phyloP scores from a whole-genome alignment of 192 early-diverging fungal genomes.

The Linnemannia exigua region DNA sequence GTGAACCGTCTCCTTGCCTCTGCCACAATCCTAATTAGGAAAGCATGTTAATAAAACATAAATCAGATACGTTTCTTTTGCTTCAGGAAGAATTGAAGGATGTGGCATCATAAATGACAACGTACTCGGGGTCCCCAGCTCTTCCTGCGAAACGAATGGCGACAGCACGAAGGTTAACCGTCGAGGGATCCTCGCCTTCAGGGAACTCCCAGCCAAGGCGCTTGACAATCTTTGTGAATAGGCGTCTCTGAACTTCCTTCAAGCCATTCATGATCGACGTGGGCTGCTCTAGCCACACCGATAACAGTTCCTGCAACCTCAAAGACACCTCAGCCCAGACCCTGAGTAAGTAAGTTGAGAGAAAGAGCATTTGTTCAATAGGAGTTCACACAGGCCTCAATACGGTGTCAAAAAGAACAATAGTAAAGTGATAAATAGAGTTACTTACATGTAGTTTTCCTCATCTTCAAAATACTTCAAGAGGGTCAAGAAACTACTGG shows the following conservation, averaged over 20 bases:
- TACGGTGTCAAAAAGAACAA: not conserved
- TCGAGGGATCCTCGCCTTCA: slow-evolving; percentile 69
- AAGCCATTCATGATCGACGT: slow-evolving; percentile 70
- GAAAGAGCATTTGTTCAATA: slow-evolving; percentile 23
- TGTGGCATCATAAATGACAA: slow-evolving; percentile 43
- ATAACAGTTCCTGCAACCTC: slow-evolving; percentile 68
- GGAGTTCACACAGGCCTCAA: not conserved
- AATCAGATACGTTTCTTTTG: slow-evolving; percentile 22
- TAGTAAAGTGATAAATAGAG: slow-evolving; percentile 40
- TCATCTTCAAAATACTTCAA: slow-evolving; percentile 82
- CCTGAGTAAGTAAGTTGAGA: slow-evolving; percentile 43
- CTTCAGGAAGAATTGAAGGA: too few species aligned
- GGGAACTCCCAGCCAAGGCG: slow-evolving; percentile 70
- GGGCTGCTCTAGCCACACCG: slow-evolving; percentile 70
- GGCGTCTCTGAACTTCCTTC: slow-evolving; percentile 67
- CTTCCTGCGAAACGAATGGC: slow-evolving; percentile 74
- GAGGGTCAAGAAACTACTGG: slow-evolving; percentile 81
- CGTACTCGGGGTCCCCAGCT: slow-evolving; percentile 69
- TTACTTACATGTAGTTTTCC: slow-evolving; percentile 80
- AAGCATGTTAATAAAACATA: not conserved
- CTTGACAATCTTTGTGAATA: slow-evolving; percentile 67
- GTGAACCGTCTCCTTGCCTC: slow-evolving; percentile 82
- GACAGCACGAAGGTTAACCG: slow-evolving; percentile 72
- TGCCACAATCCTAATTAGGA: slow-evolving; percentile 67
- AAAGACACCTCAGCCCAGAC: slow-evolving; percentile 74